Evolutionary conservation across 139 green algal species (phyloP).

Genomic region (Micractinium sp.): DNA sequence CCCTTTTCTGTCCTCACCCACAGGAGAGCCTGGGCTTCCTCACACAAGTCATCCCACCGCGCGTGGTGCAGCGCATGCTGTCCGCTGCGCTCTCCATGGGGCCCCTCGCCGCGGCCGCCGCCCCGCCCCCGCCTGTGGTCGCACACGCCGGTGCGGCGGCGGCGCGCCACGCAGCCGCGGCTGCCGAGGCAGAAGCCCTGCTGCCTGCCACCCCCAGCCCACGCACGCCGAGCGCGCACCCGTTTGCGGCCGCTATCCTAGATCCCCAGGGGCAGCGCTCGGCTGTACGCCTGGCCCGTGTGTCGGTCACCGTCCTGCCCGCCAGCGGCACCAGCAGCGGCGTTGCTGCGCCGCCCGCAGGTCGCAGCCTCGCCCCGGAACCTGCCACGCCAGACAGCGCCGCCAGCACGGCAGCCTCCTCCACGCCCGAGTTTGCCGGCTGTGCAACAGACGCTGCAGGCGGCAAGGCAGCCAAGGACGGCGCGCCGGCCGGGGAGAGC

Average conservation of each 20-base stretch:
- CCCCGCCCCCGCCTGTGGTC: neutral
- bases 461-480: neutral
- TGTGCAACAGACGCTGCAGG: neutral
- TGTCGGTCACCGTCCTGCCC: neutral
- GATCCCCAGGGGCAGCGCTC: neutral
- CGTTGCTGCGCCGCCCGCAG: too few species aligned
- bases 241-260: neutral
- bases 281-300: neutral
- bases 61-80: constrained; percentile 19
- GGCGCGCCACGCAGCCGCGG: neutral
- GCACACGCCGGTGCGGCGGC: neutral
- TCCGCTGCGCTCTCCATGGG: neutral
- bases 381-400: too few species aligned
- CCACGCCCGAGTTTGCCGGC: too few species aligned
- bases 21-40: constrained; percentile 32
- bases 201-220: neutral
- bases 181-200: neutral
- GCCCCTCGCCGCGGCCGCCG: neutral
- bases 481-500: too few species aligned
- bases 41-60: neutral
- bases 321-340: too few species aligned
- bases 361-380: too few species aligned
- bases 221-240: too few species aligned
- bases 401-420: too few species aligned
- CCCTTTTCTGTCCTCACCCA: too few species aligned